Evolutionary conservation across 495 filamentous ascomycete species (phyloP).

Genomic region (Viridothelium virens): DNA sequence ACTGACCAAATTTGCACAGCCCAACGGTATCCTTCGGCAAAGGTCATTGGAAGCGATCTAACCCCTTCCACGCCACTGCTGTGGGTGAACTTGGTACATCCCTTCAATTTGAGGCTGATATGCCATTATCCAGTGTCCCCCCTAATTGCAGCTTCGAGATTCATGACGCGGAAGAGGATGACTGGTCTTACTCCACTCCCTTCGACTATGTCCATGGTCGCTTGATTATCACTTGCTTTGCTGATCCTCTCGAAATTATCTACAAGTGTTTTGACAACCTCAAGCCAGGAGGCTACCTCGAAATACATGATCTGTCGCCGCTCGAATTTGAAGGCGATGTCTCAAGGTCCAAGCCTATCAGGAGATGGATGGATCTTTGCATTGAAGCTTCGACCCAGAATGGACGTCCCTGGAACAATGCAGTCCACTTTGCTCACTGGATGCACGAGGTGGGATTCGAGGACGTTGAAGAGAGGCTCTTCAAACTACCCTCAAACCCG

Average conservation of each 20-base stretch:
- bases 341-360: not conserved
- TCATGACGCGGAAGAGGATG: conserved; percentile 26
- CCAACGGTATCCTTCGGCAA: conserved; percentile 6
- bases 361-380: not conserved
- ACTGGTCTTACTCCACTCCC: conserved; percentile 24
- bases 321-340: conserved; percentile 20
- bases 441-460: conserved; percentile 24
- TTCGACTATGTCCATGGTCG: conserved; percentile 29
- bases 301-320: conserved; percentile 26
- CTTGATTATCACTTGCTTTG: not conserved
- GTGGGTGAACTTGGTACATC: not conserved
- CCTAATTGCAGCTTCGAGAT: conserved; percentile 27
- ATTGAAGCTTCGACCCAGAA: not conserved
- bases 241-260: not conserved
- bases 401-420: not conserved
- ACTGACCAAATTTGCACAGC: not conserved
- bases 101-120: not conserved
- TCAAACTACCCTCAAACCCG: not conserved
- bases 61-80: conserved; percentile 27
- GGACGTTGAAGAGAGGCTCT: conserved; percentile 14
- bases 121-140: conserved; percentile 18
- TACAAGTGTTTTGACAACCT: conserved; percentile 21
- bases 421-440: conserved; percentile 12
- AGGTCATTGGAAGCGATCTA: conserved; percentile 26
- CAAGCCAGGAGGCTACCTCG: conserved; percentile 26